Evolutionary conservation across 2,329 filamentous ascomycete species (phyloP), one percentile per base, ranked within the genome.

Genomic region (Paramyrothecium roridum): DNA sequence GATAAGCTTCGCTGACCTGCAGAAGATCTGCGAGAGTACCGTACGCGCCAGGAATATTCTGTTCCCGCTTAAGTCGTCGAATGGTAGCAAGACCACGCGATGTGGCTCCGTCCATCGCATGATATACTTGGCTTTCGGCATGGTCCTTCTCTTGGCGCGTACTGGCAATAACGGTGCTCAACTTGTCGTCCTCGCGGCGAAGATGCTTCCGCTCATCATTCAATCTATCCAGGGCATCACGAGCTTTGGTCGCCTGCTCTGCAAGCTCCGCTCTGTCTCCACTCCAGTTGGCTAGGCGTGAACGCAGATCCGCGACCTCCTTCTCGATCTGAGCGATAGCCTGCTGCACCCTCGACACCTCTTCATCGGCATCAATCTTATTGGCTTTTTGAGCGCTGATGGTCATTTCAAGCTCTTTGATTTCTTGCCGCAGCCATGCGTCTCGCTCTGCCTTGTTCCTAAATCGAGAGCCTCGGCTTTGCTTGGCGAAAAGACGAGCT

Each of bases 11-110:
- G 56, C 81, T 85, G 50, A 96, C 91, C 54, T 92, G 85, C 64
- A 98, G 85, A n/a, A 99, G 82, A 70, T 99, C 96, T 4, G 93
- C 93, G 40, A 99, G 74, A 0, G 93, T 96, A 51, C 96, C 95
- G 68, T 96, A 96, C 2, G 95, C 91, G 23, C 95, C 95, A 1
- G 89, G 83, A 7, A 98, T 84, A 57, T 91, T 85, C 59, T 88
- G 80, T 62, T 96, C 87, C 50, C 85, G 83, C 73, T 92, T 93
- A 64, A 98, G 82, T 47, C 89, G 86, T 54, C 91, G 87, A 19
- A 99, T 89, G 3, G 90, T 88, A n/a, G 90, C 89, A 48, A 99
- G 80, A 65, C 93, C 95, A 51, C 90, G 85, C 55, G 90, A 89
- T 6, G 93, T 97, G 54, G 90, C 89, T 57, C 89, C 85, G 68